Evolutionary conservation across 306 rosid species (phyloP), one percentile per base, ranked within the genome.

Genomic region (Calophaca sinica): DNA sequence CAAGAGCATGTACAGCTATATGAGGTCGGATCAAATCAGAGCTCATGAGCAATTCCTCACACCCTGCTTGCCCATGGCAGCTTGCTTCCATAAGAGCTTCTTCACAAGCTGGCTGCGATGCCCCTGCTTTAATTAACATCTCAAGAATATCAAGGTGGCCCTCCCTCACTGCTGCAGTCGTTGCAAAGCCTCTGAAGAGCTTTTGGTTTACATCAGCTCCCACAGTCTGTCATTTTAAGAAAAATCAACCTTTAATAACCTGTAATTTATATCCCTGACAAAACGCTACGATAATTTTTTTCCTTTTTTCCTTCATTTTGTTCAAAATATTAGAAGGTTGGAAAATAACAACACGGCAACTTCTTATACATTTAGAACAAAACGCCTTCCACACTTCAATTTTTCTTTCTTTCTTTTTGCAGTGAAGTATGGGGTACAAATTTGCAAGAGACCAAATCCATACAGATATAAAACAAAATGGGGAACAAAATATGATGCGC

Each of bases 161-260:
- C 81, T 91, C 97, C 79, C 97, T 88, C 74, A 86, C 98, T 33
- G 98, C 98, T 42, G 94, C 98, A 8, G 97, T 88, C 44, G 94
- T 88, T 62, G 96, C 90, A 61, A 89, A 94, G 73, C 98, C 98
- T 82, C 89, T 80, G 75, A 91, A 94, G 70, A 94, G 94, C 77
- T 89, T 89, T 82, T 94, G 98, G 83, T 94, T 94, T 68, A 89
- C 94, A 77, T 89, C 97, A 70, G 96, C 98, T 83, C 98, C 94
- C 52, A 54, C 65, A 81, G 80, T 77, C 98, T 94, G 85, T 46
- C 72, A 83, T 76, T 74, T 52, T 53, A 65, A 26, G 62, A 32
- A 80, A 62, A 77, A 12, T 44, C 62, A 64, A 62, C 35, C 38
- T 7, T 78, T 48, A 36, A 76, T 32, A 50, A 9, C 52, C 33